Evolutionary conservation across 192 early-diverging fungal species (phyloP).

Genomic region (Coemansia sp.): DNA sequence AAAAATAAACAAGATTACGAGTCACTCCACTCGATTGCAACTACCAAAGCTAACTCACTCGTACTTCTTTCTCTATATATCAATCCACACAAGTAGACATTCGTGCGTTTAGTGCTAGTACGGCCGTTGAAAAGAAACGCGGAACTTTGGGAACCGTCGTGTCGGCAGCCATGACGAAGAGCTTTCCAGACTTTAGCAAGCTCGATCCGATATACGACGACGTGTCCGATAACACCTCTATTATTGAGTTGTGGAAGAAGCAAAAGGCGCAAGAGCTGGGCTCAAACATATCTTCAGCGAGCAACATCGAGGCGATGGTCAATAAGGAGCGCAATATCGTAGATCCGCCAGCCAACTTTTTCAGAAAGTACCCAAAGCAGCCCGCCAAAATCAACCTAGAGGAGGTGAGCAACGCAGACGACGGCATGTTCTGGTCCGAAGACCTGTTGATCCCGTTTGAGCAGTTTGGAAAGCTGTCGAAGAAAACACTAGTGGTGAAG

Average conservation of each 20-base stretch:
- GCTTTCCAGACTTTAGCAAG: slow-evolving; percentile 33
- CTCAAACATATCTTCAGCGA: slow-evolving; percentile 11
- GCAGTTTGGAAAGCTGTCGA: slow-evolving; percentile 64
- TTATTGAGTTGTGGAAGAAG: slow-evolving; percentile 55
- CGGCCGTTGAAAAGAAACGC: not conserved
- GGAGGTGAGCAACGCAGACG: slow-evolving; percentile 17
- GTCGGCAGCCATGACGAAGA: slow-evolving; percentile 8
- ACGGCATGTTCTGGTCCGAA: slow-evolving; percentile 52
- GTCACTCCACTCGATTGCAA: not conserved
- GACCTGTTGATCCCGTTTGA: slow-evolving; percentile 60
- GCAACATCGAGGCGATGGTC: slow-evolving; percentile 23
- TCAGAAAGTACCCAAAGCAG: slow-evolving; percentile 22
- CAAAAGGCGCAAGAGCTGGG: slow-evolving; percentile 45
- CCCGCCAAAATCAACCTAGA: slow-evolving; percentile 18
- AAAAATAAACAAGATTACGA: not conserved
- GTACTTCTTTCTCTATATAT: not conserved
- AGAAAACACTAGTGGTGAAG: slow-evolving; percentile 74
- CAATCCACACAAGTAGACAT: slow-evolving; percentile 7
- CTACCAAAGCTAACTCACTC: not conserved
- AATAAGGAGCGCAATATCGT: slow-evolving; percentile 38
- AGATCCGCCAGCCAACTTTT: slow-evolving; percentile 18
- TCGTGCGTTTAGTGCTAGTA: slow-evolving; percentile 9
- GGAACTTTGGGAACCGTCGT: not conserved
- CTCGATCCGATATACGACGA: slow-evolving; percentile 53
- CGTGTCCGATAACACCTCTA: slow-evolving; percentile 42